Evolutionary conservation across 2,329 filamentous ascomycete genomes (phyloP).

Genomic region (Trichoderma oligosporum): DNA sequence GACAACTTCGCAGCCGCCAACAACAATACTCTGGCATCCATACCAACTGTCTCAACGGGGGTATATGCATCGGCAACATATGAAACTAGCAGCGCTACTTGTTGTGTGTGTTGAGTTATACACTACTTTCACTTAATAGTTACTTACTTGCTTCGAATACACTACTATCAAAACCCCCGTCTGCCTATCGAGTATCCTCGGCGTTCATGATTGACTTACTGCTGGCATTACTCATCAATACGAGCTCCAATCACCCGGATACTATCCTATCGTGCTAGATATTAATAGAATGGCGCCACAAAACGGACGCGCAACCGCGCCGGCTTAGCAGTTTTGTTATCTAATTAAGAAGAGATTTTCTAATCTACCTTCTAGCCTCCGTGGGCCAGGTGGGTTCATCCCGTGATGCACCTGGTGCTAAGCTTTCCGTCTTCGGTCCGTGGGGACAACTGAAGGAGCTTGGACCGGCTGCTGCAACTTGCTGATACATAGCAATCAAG

Average conservation of each 20-base stretch:
- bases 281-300: constrained; percentile 1
- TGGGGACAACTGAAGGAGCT: constrained; percentile 2
- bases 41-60: no score
- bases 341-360: background rate
- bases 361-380: background rate
- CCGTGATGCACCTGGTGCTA: constrained; percentile 7
- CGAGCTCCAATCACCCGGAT: background rate
- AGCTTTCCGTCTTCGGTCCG: constrained; percentile 10
- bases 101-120: no score
- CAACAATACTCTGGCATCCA: no score
- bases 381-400: constrained; percentile 7
- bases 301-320: background rate
- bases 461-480: background rate
- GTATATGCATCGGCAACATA: no score
- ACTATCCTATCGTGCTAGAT: background rate
- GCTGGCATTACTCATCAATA: background rate
- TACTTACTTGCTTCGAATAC: no score
- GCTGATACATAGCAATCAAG: background rate
- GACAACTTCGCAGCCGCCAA: no score
- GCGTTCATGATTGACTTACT: background rate
- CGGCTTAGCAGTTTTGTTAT: constrained; percentile 1
- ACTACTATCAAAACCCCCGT: no score
- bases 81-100: no score
- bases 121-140: no score
- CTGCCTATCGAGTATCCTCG: background rate